Conservation (phyloP, 352 stramenopile species). For the Globisporangium heterothallicum region DNA sequence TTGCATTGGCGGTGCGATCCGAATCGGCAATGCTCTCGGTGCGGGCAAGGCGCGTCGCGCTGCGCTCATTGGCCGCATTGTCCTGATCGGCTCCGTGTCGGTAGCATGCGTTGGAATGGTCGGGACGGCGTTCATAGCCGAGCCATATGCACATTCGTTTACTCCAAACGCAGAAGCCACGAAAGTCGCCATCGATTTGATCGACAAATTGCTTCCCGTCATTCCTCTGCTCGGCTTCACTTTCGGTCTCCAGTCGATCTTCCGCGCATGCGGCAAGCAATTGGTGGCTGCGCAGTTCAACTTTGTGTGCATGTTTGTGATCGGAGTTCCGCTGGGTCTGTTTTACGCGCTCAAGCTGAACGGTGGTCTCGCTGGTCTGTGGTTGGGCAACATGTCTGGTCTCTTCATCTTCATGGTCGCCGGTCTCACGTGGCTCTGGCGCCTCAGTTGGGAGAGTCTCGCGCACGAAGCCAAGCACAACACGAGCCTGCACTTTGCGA, state of each 20-base stretch:
- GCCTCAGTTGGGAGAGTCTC: slow-evolving; percentile 7
- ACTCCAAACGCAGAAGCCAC: slow-evolving; percentile 7
- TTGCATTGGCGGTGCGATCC: slow-evolving; percentile 17
- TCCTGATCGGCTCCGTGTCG: slow-evolving; percentile 3
- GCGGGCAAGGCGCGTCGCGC: slow-evolving; percentile 16
- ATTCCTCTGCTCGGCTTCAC: slow-evolving; percentile 8
- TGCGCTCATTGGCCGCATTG: slow-evolving; percentile 8
- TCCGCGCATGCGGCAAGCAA: slow-evolving; percentile 13
- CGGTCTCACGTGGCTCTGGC: slow-evolving; percentile 16
- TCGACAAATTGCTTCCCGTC: slow-evolving; percentile 4
- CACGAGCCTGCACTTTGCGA: slow-evolving; percentile 4
- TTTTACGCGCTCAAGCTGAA: slow-evolving; percentile 11
- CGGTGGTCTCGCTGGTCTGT: slow-evolving; percentile 16
- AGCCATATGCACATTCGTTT: slow-evolving; percentile 14
- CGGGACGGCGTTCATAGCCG: background rate
- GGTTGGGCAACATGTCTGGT: slow-evolving; percentile 16
- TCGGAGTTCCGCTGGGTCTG: slow-evolving; percentile 16
- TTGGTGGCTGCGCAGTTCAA: slow-evolving; percentile 11
- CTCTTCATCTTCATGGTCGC: slow-evolving; percentile 16
- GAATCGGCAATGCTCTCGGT: slow-evolving; percentile 21
- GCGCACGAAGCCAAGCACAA: slow-evolving; percentile 12
- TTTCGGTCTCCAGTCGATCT: slow-evolving; percentile 11
- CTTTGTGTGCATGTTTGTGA: slow-evolving; percentile 12
- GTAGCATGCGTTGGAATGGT: slow-evolving; percentile 2
- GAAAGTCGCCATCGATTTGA: background rate